Evolutionary conservation across 495 filamentous ascomycete species (phyloP).

Genomic region (Cercophora newfieldiana): DNA sequence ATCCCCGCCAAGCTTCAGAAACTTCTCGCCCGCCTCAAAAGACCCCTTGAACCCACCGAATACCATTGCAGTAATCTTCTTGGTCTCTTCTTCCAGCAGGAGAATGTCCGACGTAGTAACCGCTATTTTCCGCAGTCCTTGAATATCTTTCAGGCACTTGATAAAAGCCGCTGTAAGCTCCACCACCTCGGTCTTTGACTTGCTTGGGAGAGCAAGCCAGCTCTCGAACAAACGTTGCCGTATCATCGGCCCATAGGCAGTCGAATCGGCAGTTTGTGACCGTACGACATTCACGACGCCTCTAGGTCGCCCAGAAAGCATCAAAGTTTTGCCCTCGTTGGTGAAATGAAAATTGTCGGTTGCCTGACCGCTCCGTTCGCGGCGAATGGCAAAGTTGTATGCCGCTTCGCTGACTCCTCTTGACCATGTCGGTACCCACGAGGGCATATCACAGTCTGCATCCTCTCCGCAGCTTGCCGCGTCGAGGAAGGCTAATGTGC

Average conservation of each 20-base stretch:
- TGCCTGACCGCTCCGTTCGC: not conserved
- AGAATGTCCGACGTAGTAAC: too few species aligned
- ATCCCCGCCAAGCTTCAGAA: not conserved
- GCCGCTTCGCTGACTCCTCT: not conserved
- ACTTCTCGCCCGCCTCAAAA: not conserved
- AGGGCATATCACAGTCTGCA: not conserved
- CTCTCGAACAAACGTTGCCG: not conserved
- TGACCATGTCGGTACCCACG: not conserved
- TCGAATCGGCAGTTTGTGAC: not conserved
- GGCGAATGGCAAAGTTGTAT: not conserved
- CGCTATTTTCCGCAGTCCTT: not conserved
- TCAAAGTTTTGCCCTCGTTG: not conserved
- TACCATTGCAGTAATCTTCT: not conserved
- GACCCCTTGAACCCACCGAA: not conserved
- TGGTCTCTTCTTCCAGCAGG: too few species aligned
- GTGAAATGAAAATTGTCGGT: not conserved
- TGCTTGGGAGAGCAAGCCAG: not conserved
- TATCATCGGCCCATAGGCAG: not conserved
- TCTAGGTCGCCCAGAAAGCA: not conserved
- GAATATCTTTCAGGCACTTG: not conserved
- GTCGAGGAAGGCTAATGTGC: not conserved
- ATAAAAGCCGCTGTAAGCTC: not conserved
- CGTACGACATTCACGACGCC: not conserved
- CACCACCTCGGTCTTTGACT: not conserved
- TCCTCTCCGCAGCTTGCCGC: not conserved